Conservation (phyloP, 2,329 filamentous ascomycete genomes). For the Colletotrichum ledebouriae region DNA sequence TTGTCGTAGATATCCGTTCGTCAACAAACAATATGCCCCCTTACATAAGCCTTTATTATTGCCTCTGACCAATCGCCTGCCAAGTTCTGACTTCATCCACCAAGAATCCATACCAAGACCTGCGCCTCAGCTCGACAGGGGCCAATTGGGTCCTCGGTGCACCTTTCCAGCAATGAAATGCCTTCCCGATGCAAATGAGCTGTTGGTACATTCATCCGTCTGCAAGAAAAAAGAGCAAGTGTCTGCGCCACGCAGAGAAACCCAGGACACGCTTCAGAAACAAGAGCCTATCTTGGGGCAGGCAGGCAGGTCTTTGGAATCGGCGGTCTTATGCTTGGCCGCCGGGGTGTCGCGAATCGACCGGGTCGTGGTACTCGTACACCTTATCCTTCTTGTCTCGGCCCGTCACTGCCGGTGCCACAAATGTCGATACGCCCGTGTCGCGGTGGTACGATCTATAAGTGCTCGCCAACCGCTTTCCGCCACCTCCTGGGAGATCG, state of each 20-base stretch:
- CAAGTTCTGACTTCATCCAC: slow-evolving; percentile 8
- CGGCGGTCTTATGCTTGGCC: background rate
- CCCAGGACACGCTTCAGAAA: background rate
- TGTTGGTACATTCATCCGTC: too few species aligned
- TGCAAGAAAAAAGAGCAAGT: too few species aligned
- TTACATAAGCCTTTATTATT: background rate
- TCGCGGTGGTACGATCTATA: slow-evolving; percentile 65
- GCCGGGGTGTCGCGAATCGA: slow-evolving; percentile 43
- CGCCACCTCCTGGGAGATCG: slow-evolving; percentile 73
- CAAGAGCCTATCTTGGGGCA: too few species aligned
- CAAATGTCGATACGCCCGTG: slow-evolving; percentile 68
- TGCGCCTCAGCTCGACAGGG: background rate
- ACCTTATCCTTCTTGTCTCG: slow-evolving; percentile 59
- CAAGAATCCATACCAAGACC: background rate
- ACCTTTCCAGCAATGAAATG: background rate
- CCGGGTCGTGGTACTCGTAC: slow-evolving; percentile 71
- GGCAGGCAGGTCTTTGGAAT: too few species aligned
- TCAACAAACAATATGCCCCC: background rate
- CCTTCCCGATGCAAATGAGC: too few species aligned
- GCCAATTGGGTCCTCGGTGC: background rate
- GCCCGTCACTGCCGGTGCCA: slow-evolving; percentile 66
- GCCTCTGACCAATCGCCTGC: slow-evolving; percentile 1
- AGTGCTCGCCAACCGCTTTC: slow-evolving; percentile 70
- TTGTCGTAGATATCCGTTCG: slow-evolving; percentile 1
- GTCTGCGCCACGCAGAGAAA: background rate